Conservation (phyloP, 352 stramenopile species). For the Phytophthora hybrid region DNA sequence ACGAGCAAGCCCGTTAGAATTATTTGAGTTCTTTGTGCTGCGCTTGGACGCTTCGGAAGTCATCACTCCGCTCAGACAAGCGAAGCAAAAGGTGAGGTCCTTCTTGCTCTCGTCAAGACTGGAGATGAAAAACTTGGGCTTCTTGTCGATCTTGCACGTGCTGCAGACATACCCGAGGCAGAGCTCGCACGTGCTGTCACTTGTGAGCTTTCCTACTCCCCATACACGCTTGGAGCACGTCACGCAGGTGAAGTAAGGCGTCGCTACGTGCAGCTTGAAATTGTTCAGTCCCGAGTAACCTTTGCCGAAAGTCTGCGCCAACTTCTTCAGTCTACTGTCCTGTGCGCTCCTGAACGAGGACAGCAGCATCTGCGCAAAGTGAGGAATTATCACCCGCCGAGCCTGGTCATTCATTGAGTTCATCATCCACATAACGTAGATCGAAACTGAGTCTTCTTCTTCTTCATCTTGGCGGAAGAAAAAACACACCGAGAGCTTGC, state of each 20-base stretch:
- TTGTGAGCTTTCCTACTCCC: conserved; percentile 15
- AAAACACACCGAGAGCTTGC: conserved; percentile 40
- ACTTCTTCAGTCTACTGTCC: conserved; percentile 35
- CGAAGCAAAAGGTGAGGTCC: conserved; percentile 15
- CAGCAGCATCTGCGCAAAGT: conserved; percentile 31
- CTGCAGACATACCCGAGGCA: conserved; percentile 19
- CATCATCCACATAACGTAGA: conserved; percentile 48
- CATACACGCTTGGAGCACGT: conserved; percentile 24
- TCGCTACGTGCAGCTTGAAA: conserved; percentile 8
- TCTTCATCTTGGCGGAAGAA: conserved; percentile 46
- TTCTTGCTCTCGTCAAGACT: conserved; percentile 15
- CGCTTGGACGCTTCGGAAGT: conserved; percentile 11
- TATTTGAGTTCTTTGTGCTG: conserved; percentile 7
- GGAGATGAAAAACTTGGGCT: conserved; percentile 22
- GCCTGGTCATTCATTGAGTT: conserved; percentile 32
- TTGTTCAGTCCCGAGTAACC: conserved; percentile 25
- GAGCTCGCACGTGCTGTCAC: conserved; percentile 14
- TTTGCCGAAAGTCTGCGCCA: conserved; percentile 25
- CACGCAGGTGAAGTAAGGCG: conserved; percentile 21
- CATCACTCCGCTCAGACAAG: conserved; percentile 16
- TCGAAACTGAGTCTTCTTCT: conserved; percentile 33
- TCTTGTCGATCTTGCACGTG: conserved; percentile 24
- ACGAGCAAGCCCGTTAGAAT: conserved; percentile 7
- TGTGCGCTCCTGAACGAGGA: conserved; percentile 27
- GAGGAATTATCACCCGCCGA: conserved; percentile 21